Evolutionary conservation across 2,329 filamentous ascomycete species (phyloP), one percentile per base, ranked within the genome.

Genomic region (Pestalotiopsis sp.): DNA sequence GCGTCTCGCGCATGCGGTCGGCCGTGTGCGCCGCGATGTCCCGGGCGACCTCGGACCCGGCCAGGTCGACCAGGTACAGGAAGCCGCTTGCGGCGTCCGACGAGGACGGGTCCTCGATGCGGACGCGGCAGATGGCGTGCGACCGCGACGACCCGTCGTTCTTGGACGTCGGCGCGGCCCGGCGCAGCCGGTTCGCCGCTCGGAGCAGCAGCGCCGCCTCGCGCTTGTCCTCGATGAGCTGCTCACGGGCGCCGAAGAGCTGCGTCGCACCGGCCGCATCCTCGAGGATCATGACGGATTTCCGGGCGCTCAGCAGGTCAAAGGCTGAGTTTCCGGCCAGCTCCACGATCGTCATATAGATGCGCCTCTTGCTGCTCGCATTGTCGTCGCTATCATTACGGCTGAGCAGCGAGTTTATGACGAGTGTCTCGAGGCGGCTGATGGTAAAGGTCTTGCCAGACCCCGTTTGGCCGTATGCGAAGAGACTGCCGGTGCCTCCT

Each of bases 141-240:
- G 84, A 84, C 39, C 84, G 82, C 2, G 84, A 86, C 0, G 84
- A 86, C 3, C 76, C 74, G 66, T 83, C 81, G 69, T 86, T 86
- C 73, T 83, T 84, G 6, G 78, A 68, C 0, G 84, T 86, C 2
- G 81, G 71, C 6, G 80, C 82, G 0, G 82, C 84, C 2, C 74
- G 75, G 27, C 84, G 78, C 68, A 85, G 82, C 4, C 77, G 73
- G 2, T 80, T 75, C 0, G 82, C 82, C 2, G 72, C 74, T 12
- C 82, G 77, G 59, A 85, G 79, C 31, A 78, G 73, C 2, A 68
- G 70, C 6, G 79, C 75, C 39, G 82, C 70, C 0, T 76, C 71
- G 7, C 74, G 74, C 1, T 73, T 73, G 65, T 74, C 72, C 1
- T 70, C 70, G 12, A 83, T 76, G 3, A 72, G 70, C 39, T 81